Evolutionary conservation across 1,284 basidiomycete genomes (phyloP).

Genomic region (Rugosomyces carneus): DNA sequence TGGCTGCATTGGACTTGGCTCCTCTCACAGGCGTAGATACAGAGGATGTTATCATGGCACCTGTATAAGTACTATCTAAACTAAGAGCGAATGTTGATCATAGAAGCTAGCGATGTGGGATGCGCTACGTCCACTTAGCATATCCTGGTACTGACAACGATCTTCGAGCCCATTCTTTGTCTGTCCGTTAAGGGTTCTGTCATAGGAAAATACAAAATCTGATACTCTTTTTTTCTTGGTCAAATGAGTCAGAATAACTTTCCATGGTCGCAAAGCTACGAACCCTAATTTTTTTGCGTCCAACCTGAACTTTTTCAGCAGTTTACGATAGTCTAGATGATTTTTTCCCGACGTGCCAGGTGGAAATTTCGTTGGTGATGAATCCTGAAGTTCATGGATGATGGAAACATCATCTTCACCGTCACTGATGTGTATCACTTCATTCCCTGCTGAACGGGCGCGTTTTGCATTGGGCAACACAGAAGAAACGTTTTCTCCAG

Average conservation of each 20-base stretch:
- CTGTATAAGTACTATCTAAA: conserved; percentile 15
- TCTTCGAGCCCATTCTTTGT: conserved; percentile 43
- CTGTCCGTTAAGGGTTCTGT: conserved; percentile 44
- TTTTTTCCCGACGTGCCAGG: not conserved
- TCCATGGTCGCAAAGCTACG: not conserved
- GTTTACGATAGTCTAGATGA: conserved; percentile 1
- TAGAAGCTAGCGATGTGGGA: no score
- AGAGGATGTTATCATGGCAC: conserved; percentile 41
- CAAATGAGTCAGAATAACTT: not conserved
- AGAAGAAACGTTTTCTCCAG: not conserved
- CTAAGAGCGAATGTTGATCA: no score
- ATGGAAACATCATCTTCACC: conserved; percentile 6
- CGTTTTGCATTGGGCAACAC: conserved; percentile 4
- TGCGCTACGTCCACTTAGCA: conserved; percentile 19
- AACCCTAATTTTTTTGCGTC: conserved; percentile 13
- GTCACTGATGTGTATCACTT: conserved; percentile 3
- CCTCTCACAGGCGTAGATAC: conserved; percentile 31
- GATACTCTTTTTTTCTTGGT: conserved; percentile 47
- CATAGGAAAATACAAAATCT: conserved; percentile 70
- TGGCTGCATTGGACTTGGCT: conserved; percentile 65
- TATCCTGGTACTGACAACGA: conserved; percentile 42
- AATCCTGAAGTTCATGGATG: not conserved
- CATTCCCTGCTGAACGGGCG: not conserved
- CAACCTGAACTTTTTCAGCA: conserved; percentile 12
- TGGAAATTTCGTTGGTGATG: not conserved